A percentile compares a stretch with the other conserved stretches of the same genome.
Conservation (phyloP, 2,329 filamentous ascomycete species). For the Hymenoscyphus linearis region DNA sequence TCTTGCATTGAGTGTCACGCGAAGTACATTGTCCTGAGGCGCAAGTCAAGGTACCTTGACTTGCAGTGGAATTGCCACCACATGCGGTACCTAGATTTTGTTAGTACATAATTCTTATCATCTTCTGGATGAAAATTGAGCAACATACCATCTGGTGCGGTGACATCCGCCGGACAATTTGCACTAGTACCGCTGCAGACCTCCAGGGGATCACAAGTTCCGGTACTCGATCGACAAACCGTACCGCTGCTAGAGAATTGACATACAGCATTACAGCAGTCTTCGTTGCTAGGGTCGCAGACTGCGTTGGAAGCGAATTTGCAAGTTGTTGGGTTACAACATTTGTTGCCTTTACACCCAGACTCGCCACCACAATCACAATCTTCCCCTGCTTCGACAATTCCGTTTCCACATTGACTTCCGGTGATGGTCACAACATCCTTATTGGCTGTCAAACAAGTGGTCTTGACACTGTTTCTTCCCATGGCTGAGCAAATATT, state of each 20-base stretch:
- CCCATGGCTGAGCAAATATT: slow-evolving; percentile 88
- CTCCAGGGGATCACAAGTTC: slow-evolving; percentile 81
- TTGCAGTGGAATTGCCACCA: slow-evolving; percentile 54
- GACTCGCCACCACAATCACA: slow-evolving; percentile 84
- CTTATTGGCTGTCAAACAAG: slow-evolving; percentile 79
- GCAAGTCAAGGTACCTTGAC: slow-evolving; percentile 69
- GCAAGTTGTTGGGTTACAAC: slow-evolving; percentile 84
- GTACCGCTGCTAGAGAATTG: slow-evolving; percentile 61
- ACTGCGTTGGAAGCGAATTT: slow-evolving; percentile 67
- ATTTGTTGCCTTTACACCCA: slow-evolving; percentile 68
- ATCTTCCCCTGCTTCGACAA: slow-evolving; percentile 89
- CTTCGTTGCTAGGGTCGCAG: slow-evolving; percentile 77
- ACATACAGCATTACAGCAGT: slow-evolving; percentile 67
- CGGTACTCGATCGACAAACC: slow-evolving; percentile 75
- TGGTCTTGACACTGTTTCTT: slow-evolving; percentile 67
- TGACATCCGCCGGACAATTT: slow-evolving; percentile 68
- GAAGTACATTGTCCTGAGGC: slow-evolving; percentile 94
- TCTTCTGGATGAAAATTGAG: neutral
- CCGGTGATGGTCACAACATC: slow-evolving; percentile 76
- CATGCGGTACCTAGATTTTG: slow-evolving; percentile 51
- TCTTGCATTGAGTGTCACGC: slow-evolving; percentile 82
- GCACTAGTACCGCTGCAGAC: slow-evolving; percentile 69
- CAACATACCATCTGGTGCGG: slow-evolving; percentile 56
- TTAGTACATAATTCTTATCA: slow-evolving; percentile 3
- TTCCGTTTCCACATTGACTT: slow-evolving; percentile 90